Percentiles rank a stretch among this genome's conserved stretches.
phyloP scores from a whole-genome alignment of 257 asterid species.

The Cruciata laevipes region DNA sequence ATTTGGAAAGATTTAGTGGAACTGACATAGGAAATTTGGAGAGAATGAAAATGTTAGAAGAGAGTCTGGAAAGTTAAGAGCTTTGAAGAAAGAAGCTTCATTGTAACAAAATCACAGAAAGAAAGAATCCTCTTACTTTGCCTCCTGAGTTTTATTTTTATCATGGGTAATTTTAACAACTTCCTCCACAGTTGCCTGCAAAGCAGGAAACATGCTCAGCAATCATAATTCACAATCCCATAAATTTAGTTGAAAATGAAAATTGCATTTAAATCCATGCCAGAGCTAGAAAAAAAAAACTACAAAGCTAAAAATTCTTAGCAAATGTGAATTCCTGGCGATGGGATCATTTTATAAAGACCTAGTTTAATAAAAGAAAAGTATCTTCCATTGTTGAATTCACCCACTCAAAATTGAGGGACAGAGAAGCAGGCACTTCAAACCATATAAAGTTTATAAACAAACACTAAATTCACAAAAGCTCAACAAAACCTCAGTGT shows the following conservation, averaged over 20 bases:
- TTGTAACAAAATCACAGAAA: neutral
- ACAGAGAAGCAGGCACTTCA: neutral
- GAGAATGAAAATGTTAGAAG: neutral
- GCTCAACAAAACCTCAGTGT: neutral
- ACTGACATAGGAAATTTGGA: slow-evolving; percentile 30
- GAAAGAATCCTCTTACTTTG: slow-evolving; percentile 46
- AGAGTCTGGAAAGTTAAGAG: neutral
- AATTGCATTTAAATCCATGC: neutral
- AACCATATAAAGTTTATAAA: neutral
- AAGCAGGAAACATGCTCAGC: slow-evolving; percentile 14
- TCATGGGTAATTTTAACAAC: slow-evolving; percentile 84
- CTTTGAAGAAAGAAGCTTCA: neutral
- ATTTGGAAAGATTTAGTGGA: slow-evolving; percentile 65
- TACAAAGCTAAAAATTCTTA: neutral
- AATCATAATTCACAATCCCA: neutral
- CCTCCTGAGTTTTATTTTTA: slow-evolving; percentile 57
- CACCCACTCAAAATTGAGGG: neutral
- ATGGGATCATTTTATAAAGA: neutral
- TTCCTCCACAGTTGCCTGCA: slow-evolving; percentile 86
- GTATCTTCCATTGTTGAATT: neutral
- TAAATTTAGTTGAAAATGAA: neutral
- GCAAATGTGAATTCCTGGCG: neutral
- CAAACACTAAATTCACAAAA: neutral
- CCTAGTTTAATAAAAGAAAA: no score
- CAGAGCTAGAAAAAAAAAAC: neutral